Base-by-base conservation (phyloP, 2,329 filamentous ascomycete genomes). In the Fusarium poae region DNA sequence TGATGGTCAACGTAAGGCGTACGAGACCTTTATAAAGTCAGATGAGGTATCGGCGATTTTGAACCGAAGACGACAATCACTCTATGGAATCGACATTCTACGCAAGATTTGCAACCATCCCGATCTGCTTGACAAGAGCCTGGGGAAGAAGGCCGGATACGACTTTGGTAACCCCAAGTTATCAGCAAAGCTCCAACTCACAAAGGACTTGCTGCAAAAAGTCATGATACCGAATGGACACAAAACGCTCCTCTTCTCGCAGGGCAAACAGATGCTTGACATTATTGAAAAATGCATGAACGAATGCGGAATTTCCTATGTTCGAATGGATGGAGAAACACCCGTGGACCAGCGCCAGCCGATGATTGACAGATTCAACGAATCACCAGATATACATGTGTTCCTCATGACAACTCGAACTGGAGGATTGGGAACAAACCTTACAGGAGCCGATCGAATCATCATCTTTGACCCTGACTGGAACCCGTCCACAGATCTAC, bases 391-490 rank as follows among this genome's bases (percentile, higher is more conserved):
- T 39, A 82, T 97, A 8, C 89, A 97, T 73, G 89, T 99, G 1
- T 99, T 99, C 75, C 84, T 99, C 3, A 86, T 99, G 56, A 98
- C 96, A 0, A 99, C 97, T 1, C 97, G 97, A 76, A 97, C 97
- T 20, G 96, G 96, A 45, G 96, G 96, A 1, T 83, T 99, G 16
- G 96, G 96, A 8, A 91, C 97, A 46, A 99, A 99, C 71, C 83
- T 99, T 23, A 99, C 96, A 0, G 96, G 96, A 10, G 96, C 96
- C 7, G 93, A 97, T 76, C 89, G 96, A 34, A 95, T 99, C 68
- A 97, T 99, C 76, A 98, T 99, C 56, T 99, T 96, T 76, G 97
- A 99, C 75, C 97, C 96, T 0, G 96, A 99, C 77, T 99, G 96
- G 96, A 98, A 98, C 74, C 96, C 95, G 3, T 97, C 95, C 0